Conservation (phyloP, 257 asterid genomes). For the Hygrophila difformis region DNA sequence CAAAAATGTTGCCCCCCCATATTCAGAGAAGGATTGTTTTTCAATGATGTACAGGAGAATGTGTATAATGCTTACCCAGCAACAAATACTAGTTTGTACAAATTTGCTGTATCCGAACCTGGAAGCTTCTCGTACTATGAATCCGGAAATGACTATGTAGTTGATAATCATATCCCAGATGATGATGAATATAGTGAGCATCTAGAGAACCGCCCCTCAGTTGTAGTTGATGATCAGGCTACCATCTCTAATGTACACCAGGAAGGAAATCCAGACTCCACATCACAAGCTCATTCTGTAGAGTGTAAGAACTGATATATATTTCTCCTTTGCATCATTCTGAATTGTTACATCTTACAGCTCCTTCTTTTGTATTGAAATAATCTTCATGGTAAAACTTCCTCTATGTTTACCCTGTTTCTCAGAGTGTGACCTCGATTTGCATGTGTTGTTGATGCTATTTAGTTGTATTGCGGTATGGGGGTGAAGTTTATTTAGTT, state of each 20-base stretch:
- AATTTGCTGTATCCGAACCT: conserved; percentile 64
- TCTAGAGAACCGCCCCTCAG: conserved; percentile 38
- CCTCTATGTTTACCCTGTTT: too few relatives aligned
- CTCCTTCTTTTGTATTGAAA: neutral
- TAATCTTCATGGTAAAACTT: too few relatives aligned
- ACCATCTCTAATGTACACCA: conserved; percentile 30
- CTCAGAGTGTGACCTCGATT: too few relatives aligned
- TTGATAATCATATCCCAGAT: conserved; percentile 32
- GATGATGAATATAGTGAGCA: conserved; percentile 35
- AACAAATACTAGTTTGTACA: conserved; percentile 46
- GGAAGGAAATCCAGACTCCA: conserved; percentile 35
- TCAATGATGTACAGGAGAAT: conserved; percentile 49
- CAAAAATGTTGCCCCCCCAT: neutral
- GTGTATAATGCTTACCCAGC: conserved; percentile 49
- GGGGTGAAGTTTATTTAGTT: conserved; percentile 4
- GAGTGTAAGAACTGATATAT: conserved; percentile 52
- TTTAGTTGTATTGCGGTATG: neutral
- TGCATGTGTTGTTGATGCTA: neutral
- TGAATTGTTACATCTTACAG: conserved; percentile 6
- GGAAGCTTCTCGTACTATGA: conserved; percentile 63
- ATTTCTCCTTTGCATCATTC: conserved; percentile 4
- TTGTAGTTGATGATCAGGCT: conserved; percentile 32
- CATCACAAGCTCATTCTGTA: conserved; percentile 34
- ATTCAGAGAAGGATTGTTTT: conserved; percentile 3
- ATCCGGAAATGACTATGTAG: conserved; percentile 47